phyloP scores from a whole-genome alignment of 805 yeast genomes.

The Metschnikowia aberdeeniae region DNA sequence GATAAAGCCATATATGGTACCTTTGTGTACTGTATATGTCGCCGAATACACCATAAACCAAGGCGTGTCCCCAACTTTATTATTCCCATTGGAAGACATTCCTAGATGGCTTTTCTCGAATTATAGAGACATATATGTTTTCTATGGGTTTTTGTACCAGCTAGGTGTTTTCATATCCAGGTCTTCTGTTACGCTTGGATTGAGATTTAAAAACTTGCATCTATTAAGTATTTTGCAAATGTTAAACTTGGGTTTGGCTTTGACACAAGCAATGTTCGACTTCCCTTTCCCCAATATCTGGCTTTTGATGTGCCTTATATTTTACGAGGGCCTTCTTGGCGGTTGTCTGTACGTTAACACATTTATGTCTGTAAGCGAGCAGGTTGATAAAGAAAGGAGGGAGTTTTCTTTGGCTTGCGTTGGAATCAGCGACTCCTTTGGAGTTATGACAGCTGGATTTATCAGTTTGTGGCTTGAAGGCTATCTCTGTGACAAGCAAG shows the following conservation, averaged over 20 bases:
- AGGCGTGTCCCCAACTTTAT: conserved; percentile 82
- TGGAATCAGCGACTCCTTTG: conserved; percentile 79
- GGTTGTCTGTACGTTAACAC: conserved; percentile 91
- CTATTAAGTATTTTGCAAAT: conserved; percentile 63
- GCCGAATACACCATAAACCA: conserved; percentile 89
- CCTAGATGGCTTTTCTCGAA: conserved; percentile 55
- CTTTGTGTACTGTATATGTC: conserved; percentile 76
- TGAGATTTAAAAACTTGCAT: conserved; percentile 58
- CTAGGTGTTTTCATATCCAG: conserved; percentile 90
- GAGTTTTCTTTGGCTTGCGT: conserved; percentile 77
- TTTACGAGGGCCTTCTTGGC: conserved; percentile 89
- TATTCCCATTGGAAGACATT: conserved; percentile 67
- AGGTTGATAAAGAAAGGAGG: conserved; percentile 35
- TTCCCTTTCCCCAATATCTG: conserved; percentile 57
- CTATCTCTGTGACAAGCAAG: conserved; percentile 66
- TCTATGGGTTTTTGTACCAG: conserved; percentile 87
- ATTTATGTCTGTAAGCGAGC: conserved; percentile 69
- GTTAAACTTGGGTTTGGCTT: conserved; percentile 53
- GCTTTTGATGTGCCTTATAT: conserved; percentile 55
- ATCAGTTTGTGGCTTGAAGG: conserved; percentile 75
- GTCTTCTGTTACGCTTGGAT: conserved; percentile 64
- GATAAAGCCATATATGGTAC: conserved; percentile 71
- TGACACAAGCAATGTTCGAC: conserved; percentile 61
- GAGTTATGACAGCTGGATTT: conserved; percentile 77
- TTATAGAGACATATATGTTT: conserved; percentile 84